phyloP scores from a whole-genome alignment of 768 basidiomycete genomes.

The Multifurca ochricompacta region DNA sequence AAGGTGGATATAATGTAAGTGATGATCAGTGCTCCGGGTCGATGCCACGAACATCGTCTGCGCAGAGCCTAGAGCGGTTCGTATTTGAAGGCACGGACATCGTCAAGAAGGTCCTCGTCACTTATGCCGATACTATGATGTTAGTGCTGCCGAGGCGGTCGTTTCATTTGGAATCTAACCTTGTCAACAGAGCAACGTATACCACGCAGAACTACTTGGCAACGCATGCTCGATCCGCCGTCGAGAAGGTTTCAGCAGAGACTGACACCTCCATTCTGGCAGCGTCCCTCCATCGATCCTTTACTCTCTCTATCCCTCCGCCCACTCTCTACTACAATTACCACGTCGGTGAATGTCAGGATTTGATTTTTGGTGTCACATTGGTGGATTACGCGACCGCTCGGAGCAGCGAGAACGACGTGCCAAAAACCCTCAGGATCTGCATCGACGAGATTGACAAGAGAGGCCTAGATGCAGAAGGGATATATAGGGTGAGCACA shows the following conservation, averaged over 20 bases:
- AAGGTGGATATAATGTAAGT: slow-evolving; percentile 71
- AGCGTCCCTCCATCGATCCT: slow-evolving; percentile 49
- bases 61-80: slow-evolving; percentile 74
- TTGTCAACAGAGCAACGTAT: slow-evolving; percentile 58
- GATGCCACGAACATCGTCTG: neutral
- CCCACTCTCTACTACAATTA: slow-evolving; percentile 71
- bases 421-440: slow-evolving; percentile 73
- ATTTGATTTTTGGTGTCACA: slow-evolving; percentile 84
- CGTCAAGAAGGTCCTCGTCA: slow-evolving; percentile 56
- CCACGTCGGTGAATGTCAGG: slow-evolving; percentile 76
- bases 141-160: slow-evolving; percentile 28
- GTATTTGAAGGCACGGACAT: slow-evolving; percentile 60
- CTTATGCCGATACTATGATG: slow-evolving; percentile 78
- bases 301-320: slow-evolving; percentile 60
- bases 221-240: slow-evolving; percentile 49
- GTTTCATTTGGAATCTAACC: neutral
- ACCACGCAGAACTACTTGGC: slow-evolving; percentile 71
- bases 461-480: slow-evolving; percentile 69
- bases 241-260: slow-evolving; percentile 62
- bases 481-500: slow-evolving; percentile 62
- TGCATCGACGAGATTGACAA: slow-evolving; percentile 80
- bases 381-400: slow-evolving; percentile 85
- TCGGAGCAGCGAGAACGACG: slow-evolving; percentile 59
- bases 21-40: neutral
- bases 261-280: slow-evolving; percentile 57